phyloP scores from a whole-genome alignment of 768 basidiomycete species.

The Lyophyllum atratum region DNA sequence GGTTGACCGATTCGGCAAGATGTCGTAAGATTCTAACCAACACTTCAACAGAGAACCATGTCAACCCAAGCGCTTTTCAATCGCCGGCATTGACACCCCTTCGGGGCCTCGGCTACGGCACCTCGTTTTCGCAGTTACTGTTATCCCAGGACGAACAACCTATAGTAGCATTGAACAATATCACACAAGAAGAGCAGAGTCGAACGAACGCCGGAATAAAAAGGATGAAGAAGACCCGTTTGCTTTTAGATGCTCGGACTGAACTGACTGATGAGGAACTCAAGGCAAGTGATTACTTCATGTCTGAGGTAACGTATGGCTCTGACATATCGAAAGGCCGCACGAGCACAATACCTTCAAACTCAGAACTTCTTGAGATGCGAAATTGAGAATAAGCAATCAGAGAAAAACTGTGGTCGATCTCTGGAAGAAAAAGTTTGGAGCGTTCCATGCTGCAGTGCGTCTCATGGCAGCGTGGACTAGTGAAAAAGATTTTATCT shows the following conservation, averaged over 20 bases:
- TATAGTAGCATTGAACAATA: slow-evolving; percentile 27
- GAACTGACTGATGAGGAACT: slow-evolving; percentile 85
- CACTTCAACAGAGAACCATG: neutral
- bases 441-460: slow-evolving; percentile 66
- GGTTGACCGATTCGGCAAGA: neutral
- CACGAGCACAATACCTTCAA: slow-evolving; percentile 67
- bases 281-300: slow-evolving; percentile 44
- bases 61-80: neutral
- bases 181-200: slow-evolving; percentile 26
- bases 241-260: slow-evolving; percentile 70
- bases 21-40: neutral
- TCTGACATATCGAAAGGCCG: slow-evolving; percentile 38
- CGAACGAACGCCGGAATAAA: slow-evolving; percentile 16
- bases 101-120: slow-evolving; percentile 27
- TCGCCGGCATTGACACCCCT: slow-evolving; percentile 2
- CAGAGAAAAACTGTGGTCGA: slow-evolving; percentile 54
- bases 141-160: slow-evolving; percentile 41
- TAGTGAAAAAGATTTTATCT: neutral
- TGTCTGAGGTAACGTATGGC: neutral
- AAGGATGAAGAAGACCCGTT: slow-evolving; percentile 51
- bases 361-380: slow-evolving; percentile 57
- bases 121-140: slow-evolving; percentile 40
- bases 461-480: slow-evolving; percentile 19
- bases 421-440: slow-evolving; percentile 67
- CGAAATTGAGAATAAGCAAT: slow-evolving; percentile 50